These are phyloP conservation scores for Globisporangium recalcitrans DNA, from an alignment of 352 stramenopile species.

Conservation along the genomic window DNA sequence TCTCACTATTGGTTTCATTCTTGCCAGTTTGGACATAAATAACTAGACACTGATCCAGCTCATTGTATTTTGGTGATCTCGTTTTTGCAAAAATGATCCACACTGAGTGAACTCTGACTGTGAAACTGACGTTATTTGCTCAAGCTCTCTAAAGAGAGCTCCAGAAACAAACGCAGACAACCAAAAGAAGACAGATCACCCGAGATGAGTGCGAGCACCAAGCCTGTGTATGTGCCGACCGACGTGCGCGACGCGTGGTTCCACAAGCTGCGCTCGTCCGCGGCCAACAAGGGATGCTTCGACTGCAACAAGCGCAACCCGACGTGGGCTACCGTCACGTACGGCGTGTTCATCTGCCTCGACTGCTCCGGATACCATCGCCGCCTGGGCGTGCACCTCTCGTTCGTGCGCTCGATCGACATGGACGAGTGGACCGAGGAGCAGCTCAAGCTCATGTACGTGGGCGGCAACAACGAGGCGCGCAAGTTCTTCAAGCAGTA, in stretches of 20 bases:
- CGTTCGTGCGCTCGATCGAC: constrained; percentile 93
- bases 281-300: constrained; percentile 91
- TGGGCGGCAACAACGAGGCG: constrained; percentile 91
- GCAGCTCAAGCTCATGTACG: constrained; percentile 90
- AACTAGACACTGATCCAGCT: background rate
- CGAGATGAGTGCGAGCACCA: constrained; percentile 29
- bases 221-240: constrained; percentile 69
- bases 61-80: no score
- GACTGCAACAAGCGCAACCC: constrained; percentile 95
- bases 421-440: constrained; percentile 96
- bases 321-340: constrained; percentile 93
- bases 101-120: background rate
- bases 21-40: background rate
- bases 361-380: constrained; percentile 94
- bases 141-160: background rate
- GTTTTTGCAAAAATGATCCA: background rate
- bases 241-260: constrained; percentile 81
- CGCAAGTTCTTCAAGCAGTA: constrained; percentile 94
- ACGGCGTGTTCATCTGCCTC: constrained; percentile 95
- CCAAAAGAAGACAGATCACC: background rate
- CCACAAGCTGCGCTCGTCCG: constrained; percentile 69
- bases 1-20: background rate
- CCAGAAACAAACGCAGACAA: constrained; percentile 5
- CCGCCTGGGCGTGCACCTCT: constrained; percentile 90
- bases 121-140: background rate